phyloP scores from a whole-genome alignment of 2,329 filamentous ascomycete genomes.

The Microdochium nivale region DNA sequence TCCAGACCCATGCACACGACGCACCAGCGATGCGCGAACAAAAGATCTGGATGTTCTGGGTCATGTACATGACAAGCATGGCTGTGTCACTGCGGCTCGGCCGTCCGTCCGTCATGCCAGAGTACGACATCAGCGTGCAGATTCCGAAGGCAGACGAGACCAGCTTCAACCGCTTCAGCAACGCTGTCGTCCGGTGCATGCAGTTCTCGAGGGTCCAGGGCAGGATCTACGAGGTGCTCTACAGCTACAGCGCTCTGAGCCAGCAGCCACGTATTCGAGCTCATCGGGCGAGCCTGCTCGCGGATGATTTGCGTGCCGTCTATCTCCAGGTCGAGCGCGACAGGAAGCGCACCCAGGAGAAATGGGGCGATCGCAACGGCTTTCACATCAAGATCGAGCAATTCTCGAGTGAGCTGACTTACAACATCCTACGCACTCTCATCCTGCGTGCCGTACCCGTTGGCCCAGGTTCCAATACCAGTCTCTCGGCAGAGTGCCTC shows the following conservation, averaged over 20 bases:
- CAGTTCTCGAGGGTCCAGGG: slow-evolving; percentile 47
- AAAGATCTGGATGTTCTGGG: slow-evolving; percentile 34
- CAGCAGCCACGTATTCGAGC: slow-evolving; percentile 29
- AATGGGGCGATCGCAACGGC: neutral
- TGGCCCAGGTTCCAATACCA: neutral
- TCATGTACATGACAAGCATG: slow-evolving; percentile 48
- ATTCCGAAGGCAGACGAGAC: slow-evolving; percentile 14
- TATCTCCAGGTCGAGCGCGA: slow-evolving; percentile 20
- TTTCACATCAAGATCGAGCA: neutral
- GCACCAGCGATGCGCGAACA: slow-evolving; percentile 13
- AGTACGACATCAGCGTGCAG: slow-evolving; percentile 49
- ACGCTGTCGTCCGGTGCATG: slow-evolving; percentile 22
- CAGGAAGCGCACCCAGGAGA: neutral
- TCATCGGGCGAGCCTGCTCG: slow-evolving; percentile 27
- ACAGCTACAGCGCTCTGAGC: slow-evolving; percentile 38
- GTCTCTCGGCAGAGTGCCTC: neutral
- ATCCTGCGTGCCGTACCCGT: neutral
- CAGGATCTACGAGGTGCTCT: slow-evolving; percentile 49
- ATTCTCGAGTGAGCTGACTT: neutral
- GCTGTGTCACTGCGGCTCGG: slow-evolving; percentile 50
- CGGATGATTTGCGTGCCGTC: slow-evolving; percentile 23
- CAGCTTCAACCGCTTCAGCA: slow-evolving; percentile 10
- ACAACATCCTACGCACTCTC: neutral
- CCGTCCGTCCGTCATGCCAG: slow-evolving; percentile 46
- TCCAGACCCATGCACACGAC: slow-evolving; percentile 22